phyloP scores from a whole-genome alignment of 371 early-diverging fungal genomes.

The Mortierella sp. region DNA sequence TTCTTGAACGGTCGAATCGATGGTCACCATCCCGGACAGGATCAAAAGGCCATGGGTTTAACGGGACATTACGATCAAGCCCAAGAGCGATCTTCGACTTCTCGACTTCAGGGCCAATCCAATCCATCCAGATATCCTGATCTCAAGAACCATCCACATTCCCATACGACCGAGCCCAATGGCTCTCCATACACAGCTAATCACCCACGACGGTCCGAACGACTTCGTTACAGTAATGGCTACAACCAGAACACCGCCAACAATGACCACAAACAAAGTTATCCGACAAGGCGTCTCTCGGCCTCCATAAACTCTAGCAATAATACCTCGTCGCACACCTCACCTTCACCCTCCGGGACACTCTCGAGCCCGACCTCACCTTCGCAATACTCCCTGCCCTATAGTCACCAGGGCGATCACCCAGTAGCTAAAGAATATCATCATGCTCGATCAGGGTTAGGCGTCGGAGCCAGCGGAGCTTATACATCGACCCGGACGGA shows the following conservation, averaged over 20 bases:
- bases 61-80: slow-evolving; percentile 1
- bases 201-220: slow-evolving; percentile 24
- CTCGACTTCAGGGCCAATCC: slow-evolving; percentile 8
- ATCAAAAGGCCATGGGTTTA: neutral
- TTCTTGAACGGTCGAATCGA: too few species aligned
- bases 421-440: slow-evolving; percentile 12
- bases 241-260: slow-evolving; percentile 19
- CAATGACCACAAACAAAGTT: slow-evolving; percentile 9
- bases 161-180: slow-evolving; percentile 4
- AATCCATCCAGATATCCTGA: slow-evolving; percentile 1
- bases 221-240: slow-evolving; percentile 41
- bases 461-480: neutral
- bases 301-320: slow-evolving; percentile 30
- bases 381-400: slow-evolving; percentile 38
- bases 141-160: slow-evolving; percentile 3
- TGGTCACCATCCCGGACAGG: too few species aligned
- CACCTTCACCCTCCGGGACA: slow-evolving; percentile 15
- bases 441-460: slow-evolving; percentile 1
- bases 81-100: slow-evolving; percentile 5
- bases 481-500: slow-evolving; percentile 6
- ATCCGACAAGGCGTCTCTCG: slow-evolving; percentile 34
- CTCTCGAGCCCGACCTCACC: slow-evolving; percentile 35
- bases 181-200: slow-evolving; percentile 5
- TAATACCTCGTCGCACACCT: slow-evolving; percentile 6
- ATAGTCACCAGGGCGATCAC: slow-evolving; percentile 18